Base-by-base conservation (phyloP, 1,284 basidiomycete species). In the Moniliophthora roreri region DNA sequence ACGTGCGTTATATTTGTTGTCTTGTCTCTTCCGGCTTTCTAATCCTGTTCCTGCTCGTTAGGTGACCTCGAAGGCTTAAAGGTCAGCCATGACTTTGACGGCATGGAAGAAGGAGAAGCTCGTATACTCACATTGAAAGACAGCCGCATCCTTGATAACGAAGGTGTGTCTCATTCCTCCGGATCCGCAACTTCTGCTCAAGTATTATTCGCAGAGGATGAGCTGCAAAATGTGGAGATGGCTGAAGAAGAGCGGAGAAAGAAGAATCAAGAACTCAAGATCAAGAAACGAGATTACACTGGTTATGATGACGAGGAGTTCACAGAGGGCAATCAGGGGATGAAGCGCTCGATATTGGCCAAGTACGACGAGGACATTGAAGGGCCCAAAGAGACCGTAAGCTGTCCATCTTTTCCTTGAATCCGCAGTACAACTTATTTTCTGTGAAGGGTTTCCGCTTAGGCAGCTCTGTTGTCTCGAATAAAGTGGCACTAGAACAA, bases 221-320 rank as follows among this genome's bases (percentile, higher is more conserved):
- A 98, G 71, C 80, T 99, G 16, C 91, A 97, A 72, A 98, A 99
- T 63, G 78, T 96, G 46, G 91, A 95, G 61, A 82, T 98, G 75
- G 93, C 91, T 0, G 94, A 97, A 66, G 81, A 82, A 45, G 93
- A 95, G 63, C 82, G 81, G 9, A 82, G 83, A 20, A 84, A 89
- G 66, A 87, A 87, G 74, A 90, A 85, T 52, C 79, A 85, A 46
- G 91, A 95, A 52, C 75, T 92, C 37, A 97, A 97, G 72, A 89
- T 90, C 51, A 97, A 96, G 73, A 89, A 85, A 42, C 82, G 84
- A 41, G 86, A 91, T 63, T 99, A 99, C 66, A 96, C 92, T 0
- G 96, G 96, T 20, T 94, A 95, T 66, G 96, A 99, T 64, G 96
- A 99, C 62, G 94, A 97, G 2, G 95, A 98, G 64, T 95, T 96